Base-by-base conservation (phyloP, 768 basidiomycete species). In the Mycena sanguinolenta region DNA sequence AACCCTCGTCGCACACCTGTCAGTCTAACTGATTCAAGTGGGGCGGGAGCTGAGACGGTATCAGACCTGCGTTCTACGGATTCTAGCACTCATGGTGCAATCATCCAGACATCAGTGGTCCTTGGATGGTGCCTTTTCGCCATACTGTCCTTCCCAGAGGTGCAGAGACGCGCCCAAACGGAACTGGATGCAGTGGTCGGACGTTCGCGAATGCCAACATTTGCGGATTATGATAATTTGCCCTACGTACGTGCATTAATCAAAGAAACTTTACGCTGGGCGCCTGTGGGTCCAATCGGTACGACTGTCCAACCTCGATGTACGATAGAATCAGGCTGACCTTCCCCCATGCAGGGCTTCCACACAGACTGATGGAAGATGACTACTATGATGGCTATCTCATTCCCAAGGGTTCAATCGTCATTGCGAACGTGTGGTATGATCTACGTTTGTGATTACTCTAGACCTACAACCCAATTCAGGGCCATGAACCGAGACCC, bases 331-430 rank as follows among this genome's bases (percentile, higher is more conserved):
- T 6, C n/a, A 50, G 49, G 49, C 25, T 50, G 49, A 50, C 49
- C 25, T 50, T 23, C 68, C 14, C 36, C 70, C 71, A n/a, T 78
- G 76, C 49, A 67, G 79, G 80, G 25, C 28, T 66, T 21, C 58
- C 65, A 7, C 78, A 77, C 25, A 67, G 65, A 13, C 75, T 78
- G 28, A 79, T 72, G 2, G 52, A 77, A 64, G 79, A 81, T 54
- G 80, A 81, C 42, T 75, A 62, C 62, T 82, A 81, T n/a, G n/a
- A n/a, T n/a, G n/a, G n/a, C n/a, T n/a, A n/a, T n/a, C n/a, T n/a
- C n/a, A n/a, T n/a, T n/a, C 77, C 78, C 6, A 75, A 75, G 53
- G 79, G 77, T 5, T 75, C 81, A 9, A 76, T 77, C 38, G 70
- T 75, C 39, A 58, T 79, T 44, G 70, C 71, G 14, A 77, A 79